phyloP scores from a whole-genome alignment of 208 protist species.

The Wallacemonas sp. region DNA sequence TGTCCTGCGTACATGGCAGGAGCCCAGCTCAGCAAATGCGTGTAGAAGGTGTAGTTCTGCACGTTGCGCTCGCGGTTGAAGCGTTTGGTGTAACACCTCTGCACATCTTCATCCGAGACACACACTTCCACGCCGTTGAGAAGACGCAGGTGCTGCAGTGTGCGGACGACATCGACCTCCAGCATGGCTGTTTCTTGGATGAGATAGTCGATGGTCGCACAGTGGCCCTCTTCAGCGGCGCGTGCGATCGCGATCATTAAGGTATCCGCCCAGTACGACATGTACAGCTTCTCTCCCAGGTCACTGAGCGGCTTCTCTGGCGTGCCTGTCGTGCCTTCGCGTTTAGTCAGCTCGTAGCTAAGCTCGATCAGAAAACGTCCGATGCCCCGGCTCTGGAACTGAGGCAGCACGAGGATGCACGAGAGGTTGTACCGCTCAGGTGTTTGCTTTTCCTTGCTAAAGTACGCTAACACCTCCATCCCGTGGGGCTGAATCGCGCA shows the following conservation, averaged over 20 bases:
- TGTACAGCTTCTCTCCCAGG: slow-evolving; percentile 95
- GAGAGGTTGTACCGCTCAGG: slow-evolving; percentile 98
- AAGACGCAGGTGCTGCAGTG: slow-evolving; percentile 66
- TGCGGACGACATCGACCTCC: slow-evolving; percentile 67
- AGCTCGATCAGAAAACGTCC: slow-evolving; percentile 98
- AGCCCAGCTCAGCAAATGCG: slow-evolving; percentile 84
- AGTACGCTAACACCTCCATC: slow-evolving; percentile 98
- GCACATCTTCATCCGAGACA: slow-evolving; percentile 77
- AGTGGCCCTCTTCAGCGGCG: slow-evolving; percentile 78
- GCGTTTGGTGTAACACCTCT: slow-evolving; percentile 73
- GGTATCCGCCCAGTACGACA: slow-evolving; percentile 92
- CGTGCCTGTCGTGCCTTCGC: slow-evolving; percentile 95
- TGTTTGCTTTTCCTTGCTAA: slow-evolving; percentile 98
- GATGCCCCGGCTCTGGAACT: slow-evolving; percentile 95
- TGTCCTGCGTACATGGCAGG: slow-evolving; percentile 74
- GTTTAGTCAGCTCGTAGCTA: slow-evolving; percentile 97
- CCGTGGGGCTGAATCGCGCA: slow-evolving; percentile 92
- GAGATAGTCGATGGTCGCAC: slow-evolving; percentile 74
- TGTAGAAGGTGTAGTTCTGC: slow-evolving; percentile 81
- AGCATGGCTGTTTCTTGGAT: slow-evolving; percentile 81
- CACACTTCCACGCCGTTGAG: slow-evolving; percentile 62
- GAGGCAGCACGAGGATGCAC: slow-evolving; percentile 98
- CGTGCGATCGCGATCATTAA: slow-evolving; percentile 79
- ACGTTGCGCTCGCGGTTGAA: slow-evolving; percentile 64
- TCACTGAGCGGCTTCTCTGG: slow-evolving; percentile 99